These are phyloP conservation scores for Fusarium protoensiforme DNA, from an alignment of 2,329 filamentous ascomycete species.

Conservation along the genomic window DNA sequence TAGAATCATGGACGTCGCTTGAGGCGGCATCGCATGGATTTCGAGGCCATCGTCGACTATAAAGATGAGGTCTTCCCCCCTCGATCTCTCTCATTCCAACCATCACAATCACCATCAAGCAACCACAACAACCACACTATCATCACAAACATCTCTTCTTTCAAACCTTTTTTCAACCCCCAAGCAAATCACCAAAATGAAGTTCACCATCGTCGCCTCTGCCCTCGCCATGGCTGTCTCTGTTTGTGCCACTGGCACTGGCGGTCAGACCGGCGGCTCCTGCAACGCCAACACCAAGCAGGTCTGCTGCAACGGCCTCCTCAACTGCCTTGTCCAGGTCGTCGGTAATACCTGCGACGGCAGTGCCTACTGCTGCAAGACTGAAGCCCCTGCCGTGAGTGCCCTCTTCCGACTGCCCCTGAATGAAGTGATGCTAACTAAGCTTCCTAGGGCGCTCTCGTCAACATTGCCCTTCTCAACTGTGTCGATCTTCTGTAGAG, in stretches of 20 bases:
- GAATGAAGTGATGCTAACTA: not conserved
- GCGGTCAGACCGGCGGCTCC: not conserved
- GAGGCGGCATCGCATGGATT: not conserved
- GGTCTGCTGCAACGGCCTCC: conserved; percentile 1
- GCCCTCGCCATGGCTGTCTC: not conserved
- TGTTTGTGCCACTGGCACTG: not conserved
- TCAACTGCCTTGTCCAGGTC: not conserved
- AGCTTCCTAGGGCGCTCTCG: not conserved
- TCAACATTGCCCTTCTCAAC: not conserved
- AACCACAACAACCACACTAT: not conserved
- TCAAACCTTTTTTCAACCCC: not conserved
- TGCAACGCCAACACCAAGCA: conserved; percentile 1
- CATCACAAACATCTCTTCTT: not conserved
- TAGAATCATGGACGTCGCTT: not conserved
- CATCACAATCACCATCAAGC: not conserved
- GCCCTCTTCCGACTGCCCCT: not conserved
- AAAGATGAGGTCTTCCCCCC: not conserved
- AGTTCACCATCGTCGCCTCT: not conserved
- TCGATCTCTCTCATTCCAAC: not conserved
- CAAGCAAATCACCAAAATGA: not conserved
- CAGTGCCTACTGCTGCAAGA: not conserved
- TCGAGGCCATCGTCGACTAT: not conserved
- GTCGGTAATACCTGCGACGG: not conserved
- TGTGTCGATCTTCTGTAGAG: not conserved
- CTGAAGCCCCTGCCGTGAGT: not conserved